Evolutionary conservation across 345 rosid genomes (phyloP).

Genomic region (Acer saccharum): DNA sequence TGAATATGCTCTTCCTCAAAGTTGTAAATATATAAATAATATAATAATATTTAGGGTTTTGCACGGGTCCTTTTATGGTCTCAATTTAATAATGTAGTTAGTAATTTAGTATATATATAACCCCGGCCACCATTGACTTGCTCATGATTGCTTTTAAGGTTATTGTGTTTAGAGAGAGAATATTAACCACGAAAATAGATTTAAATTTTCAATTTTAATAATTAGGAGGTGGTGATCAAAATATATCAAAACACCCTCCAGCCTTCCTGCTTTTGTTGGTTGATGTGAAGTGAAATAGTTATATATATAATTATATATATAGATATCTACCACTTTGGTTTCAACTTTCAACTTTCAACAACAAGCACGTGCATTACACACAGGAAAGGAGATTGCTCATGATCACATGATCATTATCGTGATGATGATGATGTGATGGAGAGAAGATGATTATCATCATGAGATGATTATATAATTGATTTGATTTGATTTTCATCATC

Average conservation of each 20-base stretch:
- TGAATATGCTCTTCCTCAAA: slow-evolving; percentile 11
- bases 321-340: not conserved
- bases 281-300: too few relatives aligned
- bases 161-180: slow-evolving; percentile 1
- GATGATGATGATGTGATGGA: slow-evolving; percentile 2
- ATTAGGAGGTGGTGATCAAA: not conserved
- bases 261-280: too few relatives aligned
- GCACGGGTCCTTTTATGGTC: slow-evolving; percentile 22
- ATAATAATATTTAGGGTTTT: slow-evolving; percentile 7
- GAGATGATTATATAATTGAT: not conserved
- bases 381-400: not conserved
- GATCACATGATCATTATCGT: too few relatives aligned
- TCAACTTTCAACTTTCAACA: not conserved
- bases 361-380: not conserved
- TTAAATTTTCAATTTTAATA: not conserved
- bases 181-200: slow-evolving; percentile 12
- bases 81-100: slow-evolving; percentile 1
- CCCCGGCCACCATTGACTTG: slow-evolving; percentile 27
- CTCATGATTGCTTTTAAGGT: slow-evolving; percentile 26
- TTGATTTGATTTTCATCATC: not conserved
- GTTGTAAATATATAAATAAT: not conserved
- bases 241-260: too few relatives aligned
- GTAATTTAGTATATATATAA: not conserved
- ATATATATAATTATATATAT: too few relatives aligned
- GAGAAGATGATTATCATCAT: not conserved